Evolutionary conservation across 192 early-diverging fungal species (phyloP), one percentile per base, ranked within the genome.

Genomic region (Gaertneriomyces semiglobifer): DNA sequence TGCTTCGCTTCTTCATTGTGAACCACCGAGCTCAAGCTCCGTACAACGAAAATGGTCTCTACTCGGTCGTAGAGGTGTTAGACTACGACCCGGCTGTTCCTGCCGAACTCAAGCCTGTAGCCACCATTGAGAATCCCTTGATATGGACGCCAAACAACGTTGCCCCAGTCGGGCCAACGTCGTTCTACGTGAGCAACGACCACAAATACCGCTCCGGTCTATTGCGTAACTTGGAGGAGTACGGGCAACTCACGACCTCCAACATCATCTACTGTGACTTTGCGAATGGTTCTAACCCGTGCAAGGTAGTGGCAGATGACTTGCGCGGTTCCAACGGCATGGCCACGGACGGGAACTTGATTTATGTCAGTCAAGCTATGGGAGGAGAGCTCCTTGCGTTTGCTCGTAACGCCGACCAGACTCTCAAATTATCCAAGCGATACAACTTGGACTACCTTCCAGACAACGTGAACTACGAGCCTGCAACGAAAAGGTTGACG

Each of bases 101-200:
- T 19, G 19, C 63, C 1, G 48, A 41, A n/a, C 63, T 65, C 50
- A 57, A 52, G 51, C 63, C 51, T 40, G 42, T 52, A 20, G n/a
- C 12, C 7, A 65, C 63, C 50, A 40, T 65, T 14, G 16, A 54
- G 6, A 19, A 66, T 58, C 54, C 53, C 18, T 40, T 66, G 39
- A 66, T 66, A 53, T 40, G 14, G 7, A 66, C 53, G 1, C 65
- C 65, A 33, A 66, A 66, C 65, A 58, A 66, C 65, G 33, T 66
- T n/a, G 55, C 41, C 12, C 53, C 65, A 11, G 19, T 58, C 38
- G 20, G 41, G 54, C n/a, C 65, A 14, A 20, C 47, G 12, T 52
- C 65, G 41, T 66, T 66, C 44, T 66, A 58, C 56, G 65, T 66
- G 18, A 55, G 52, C 43, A 66, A 66, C 55, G 65, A 66, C 65